A percentile compares a stretch with the other conserved stretches of the same genome.
phyloP scores from a whole-genome alignment of 2,329 filamentous ascomycete species.

The Paecilomyces niveus region DNA sequence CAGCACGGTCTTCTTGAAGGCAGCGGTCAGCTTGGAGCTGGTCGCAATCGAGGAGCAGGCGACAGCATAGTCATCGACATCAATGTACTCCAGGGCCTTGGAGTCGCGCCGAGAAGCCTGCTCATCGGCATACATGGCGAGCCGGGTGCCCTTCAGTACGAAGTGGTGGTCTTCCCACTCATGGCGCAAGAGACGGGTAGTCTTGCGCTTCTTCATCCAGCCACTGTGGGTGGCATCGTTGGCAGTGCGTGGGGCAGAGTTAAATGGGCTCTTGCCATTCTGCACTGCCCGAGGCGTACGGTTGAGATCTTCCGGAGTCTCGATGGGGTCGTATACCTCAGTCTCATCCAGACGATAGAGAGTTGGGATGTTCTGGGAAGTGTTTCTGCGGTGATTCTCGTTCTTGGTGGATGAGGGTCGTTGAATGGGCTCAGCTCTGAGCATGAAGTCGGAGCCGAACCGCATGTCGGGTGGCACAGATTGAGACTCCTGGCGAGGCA shows the following conservation, averaged over 20 bases:
- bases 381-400: constrained; percentile 28
- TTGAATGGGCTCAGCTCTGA: constrained; percentile 35
- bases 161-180: constrained; percentile 94
- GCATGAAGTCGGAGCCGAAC: constrained; percentile 48
- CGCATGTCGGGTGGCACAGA: constrained; percentile 93
- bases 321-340: constrained; percentile 18
- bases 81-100: constrained; percentile 24
- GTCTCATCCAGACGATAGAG: constrained; percentile 21
- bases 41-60: constrained; percentile 67
- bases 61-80: constrained; percentile 34
- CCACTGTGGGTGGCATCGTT: constrained; percentile 64
- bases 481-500: constrained; percentile 73
- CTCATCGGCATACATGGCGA: constrained; percentile 36
- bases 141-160: constrained; percentile 67
- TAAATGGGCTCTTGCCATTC: constrained; percentile 12
- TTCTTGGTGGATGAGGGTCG: constrained; percentile 37
- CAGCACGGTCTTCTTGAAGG: constrained; percentile 59
- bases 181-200: constrained; percentile 77
- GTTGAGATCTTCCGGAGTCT: constrained; percentile 21
- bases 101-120: constrained; percentile 14
- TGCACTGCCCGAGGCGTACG: constrained; percentile 13
- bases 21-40: constrained; percentile 73
- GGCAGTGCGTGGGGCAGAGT: constrained; percentile 2
- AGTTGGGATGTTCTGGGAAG: constrained; percentile 5
- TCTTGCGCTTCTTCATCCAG: constrained; percentile 92